Percentiles rank a stretch among this genome's conserved stretches.
These are phyloP conservation scores for Magnaporthiopsis rhizophila DNA, from an alignment of 2,329 filamentous ascomycete species.

Conservation along the genomic window DNA sequence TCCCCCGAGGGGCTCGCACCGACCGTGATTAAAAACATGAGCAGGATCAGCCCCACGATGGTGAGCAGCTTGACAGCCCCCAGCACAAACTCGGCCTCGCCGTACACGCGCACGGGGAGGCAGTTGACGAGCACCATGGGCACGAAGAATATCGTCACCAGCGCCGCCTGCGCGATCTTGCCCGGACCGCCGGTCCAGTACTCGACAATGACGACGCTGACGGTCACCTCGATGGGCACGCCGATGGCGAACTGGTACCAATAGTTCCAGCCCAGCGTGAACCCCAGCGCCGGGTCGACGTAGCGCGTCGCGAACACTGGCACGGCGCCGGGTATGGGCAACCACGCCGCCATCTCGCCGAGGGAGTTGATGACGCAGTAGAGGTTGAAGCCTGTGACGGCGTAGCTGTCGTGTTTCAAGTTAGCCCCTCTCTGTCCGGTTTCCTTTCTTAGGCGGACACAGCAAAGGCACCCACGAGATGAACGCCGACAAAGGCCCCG, in stretches of 20 bases:
- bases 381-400: slow-evolving; percentile 35
- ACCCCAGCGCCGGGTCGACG: slow-evolving; percentile 38
- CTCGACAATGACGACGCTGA: slow-evolving; percentile 48
- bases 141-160: slow-evolving; percentile 8
- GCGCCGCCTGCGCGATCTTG: slow-evolving; percentile 33
- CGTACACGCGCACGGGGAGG: slow-evolving; percentile 12
- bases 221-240: slow-evolving; percentile 39
- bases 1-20: slow-evolving; percentile 35
- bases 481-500: slow-evolving; percentile 34
- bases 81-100: slow-evolving; percentile 13
- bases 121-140: slow-evolving; percentile 7
- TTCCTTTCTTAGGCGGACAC: too few species aligned
- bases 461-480: slow-evolving; percentile 20
- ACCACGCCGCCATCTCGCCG: slow-evolving; percentile 53
- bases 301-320: slow-evolving; percentile 40
- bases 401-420: slow-evolving; percentile 22
- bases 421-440: too few species aligned
- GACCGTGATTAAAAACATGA: slow-evolving; percentile 41
- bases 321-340: slow-evolving; percentile 48
- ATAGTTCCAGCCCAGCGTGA: slow-evolving; percentile 43
- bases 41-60: slow-evolving; percentile 39
- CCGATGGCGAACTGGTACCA: slow-evolving; percentile 44
- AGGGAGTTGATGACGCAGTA: slow-evolving; percentile 34
- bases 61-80: slow-evolving; percentile 35
- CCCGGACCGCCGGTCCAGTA: slow-evolving; percentile 53